Evolutionary conservation across 306 rosid genomes (phyloP), one percentile per base, ranked within the genome.

Genomic region (Casuarina cunninghamiana): DNA sequence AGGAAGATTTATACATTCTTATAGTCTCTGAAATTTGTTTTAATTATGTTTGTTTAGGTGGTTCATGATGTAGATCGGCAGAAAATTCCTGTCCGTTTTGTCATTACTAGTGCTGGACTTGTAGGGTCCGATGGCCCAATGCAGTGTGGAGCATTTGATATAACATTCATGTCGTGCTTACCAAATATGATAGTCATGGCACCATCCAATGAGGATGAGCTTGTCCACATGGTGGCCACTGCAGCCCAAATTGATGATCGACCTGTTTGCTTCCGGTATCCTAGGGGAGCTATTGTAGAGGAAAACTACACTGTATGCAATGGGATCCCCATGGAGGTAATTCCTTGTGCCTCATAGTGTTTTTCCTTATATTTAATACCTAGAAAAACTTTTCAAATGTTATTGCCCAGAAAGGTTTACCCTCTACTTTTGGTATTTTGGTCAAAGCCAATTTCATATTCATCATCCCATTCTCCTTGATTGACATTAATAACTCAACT

Each of bases 111-210:
- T 80, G 97, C 97, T 21, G 97, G 97, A 69, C 79, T 94, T 85
- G 98, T 92, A 39, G 98, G 97, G 70, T 89, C 97, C 57, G 97
- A 90, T 81, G 98, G 97, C 78, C 92, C 98, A 13, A 70, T 82
- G 67, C 90, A 94, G 15, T 90, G 95, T 68, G 98, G 98, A 72
- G 95, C 97, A 10, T 94, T 94, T 32, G 98, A 94, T 83, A 89
- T 94, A 79, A 83, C 93, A 11, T 90, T 84, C 74, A 94, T 94
- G 98, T 84, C 98, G 16, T 92, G 97, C 90, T 89, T 94, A 69
- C 98, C 98, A 54, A 94, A 94, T 78, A 94, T 94, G 97, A 81
- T 92, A 72, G 97, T 94, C 82, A 94, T 94, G 98, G 97, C 97
- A 43, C 98, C 98, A 13, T 86, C 97, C 44, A 84, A 94, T 77